Evolutionary conservation across 768 basidiomycete species (phyloP), one percentile per base, ranked within the genome.

Genomic region (Boletus reticuloceps): DNA sequence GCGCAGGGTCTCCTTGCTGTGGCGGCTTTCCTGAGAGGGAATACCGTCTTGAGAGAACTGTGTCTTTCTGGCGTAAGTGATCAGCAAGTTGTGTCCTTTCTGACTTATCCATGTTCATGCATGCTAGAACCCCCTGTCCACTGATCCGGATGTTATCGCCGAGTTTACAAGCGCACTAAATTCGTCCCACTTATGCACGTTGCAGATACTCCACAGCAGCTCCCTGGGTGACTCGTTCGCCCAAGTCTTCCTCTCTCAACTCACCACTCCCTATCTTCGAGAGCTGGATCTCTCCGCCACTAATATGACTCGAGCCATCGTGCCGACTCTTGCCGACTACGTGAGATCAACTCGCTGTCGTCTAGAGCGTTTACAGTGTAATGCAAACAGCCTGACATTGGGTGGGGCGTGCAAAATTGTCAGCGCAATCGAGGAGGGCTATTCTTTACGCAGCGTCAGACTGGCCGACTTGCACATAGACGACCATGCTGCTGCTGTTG

Each of bases 251-350:
- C 59, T 88, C n/a, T 74, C 82, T 1, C 55, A 55, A 8, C 75
- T 88, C 25, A 62, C 75, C n/a, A 71, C 80, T 0, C 77, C 74
- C 0, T 69, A 73, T 59, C 75, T 88, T 12, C 74, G 73, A 36
- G 79, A 83, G 57, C 69, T 88, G 17, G 77, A 84, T 58, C 67
- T 87, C n/a, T 81, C 82, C 5, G 77, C 77, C 4, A 75, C 75
- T 14, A 75, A 75, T 19, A 67, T 85, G 54, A 81, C 82, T 4
- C 66, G 67, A 36, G 60, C 55, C 31, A 72, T 76, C 13, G 72
- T 76, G 0, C 74, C 79, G 0, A 58, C 64, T 51, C 75, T 88
- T 47, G 56, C 74, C 14, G 70, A 73, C 17, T 88, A 79, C 59
- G 68, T 88, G 14, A 72, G 72, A 16, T 84, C 84, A 16, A 66